Conservation (phyloP, 2,329 filamentous ascomycete genomes). For the Cylindrodendrum hubeiense region DNA sequence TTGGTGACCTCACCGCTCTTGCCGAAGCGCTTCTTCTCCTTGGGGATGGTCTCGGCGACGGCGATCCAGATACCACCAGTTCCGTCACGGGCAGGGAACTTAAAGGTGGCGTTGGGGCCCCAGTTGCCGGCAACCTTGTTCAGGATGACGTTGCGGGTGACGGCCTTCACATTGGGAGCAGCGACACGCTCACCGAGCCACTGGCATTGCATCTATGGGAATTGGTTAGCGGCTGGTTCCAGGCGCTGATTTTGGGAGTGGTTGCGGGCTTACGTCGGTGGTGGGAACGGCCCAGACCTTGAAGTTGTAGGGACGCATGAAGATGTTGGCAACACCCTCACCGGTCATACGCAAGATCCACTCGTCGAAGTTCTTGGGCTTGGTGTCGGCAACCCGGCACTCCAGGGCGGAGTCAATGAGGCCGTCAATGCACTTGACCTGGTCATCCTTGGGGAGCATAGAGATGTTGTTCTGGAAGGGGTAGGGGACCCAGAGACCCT, state of each 20-base stretch:
- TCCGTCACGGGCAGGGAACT: constrained; percentile 94
- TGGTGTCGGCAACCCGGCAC: constrained; percentile 86
- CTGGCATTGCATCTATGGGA: constrained; percentile 90
- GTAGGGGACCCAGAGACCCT: constrained; percentile 96
- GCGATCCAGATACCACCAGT: constrained; percentile 99
- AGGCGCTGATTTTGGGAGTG: background rate
- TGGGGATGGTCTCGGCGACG: constrained; percentile 91
- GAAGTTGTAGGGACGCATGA: constrained; percentile 99
- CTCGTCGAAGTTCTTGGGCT: constrained; percentile 97
- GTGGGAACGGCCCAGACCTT: constrained; percentile 99
- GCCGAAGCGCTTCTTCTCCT: constrained; percentile 92
- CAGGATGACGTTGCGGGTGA: constrained; percentile 94
- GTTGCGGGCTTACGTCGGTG: constrained; percentile 76
- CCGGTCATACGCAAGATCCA: constrained; percentile 97
- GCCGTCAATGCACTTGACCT: constrained; percentile 93
- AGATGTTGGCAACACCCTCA: constrained; percentile 88
- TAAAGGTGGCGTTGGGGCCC: constrained; percentile 98
- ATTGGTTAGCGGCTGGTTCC: constrained; percentile 14
- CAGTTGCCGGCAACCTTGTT: constrained; percentile 97
- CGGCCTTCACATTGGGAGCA: constrained; percentile 92
- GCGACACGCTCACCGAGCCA: constrained; percentile 99
- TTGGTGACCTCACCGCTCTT: constrained; percentile 86
- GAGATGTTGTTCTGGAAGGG: constrained; percentile 99
- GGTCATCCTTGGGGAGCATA: constrained; percentile 96
- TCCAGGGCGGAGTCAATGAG: constrained; percentile 95